Conservation (phyloP, 2,329 filamentous ascomycete species). For the Thelonectria rubi region DNA sequence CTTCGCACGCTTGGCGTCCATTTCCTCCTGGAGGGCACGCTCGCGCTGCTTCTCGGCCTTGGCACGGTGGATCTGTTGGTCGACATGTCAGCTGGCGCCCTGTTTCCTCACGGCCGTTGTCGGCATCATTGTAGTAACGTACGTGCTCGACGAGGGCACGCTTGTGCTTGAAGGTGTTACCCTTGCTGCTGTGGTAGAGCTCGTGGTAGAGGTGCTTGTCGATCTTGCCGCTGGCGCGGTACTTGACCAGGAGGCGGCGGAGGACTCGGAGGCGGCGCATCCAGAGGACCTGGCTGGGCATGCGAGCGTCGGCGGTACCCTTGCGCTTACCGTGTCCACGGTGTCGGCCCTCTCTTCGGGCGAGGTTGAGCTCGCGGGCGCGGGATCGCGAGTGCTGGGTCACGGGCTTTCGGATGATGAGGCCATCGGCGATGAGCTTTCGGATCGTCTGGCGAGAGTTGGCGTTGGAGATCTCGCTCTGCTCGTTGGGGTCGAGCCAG, state of each 20-base stretch:
- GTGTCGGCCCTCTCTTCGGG: constrained; percentile 95
- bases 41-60: constrained; percentile 99
- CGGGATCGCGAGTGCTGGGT: constrained; percentile 99
- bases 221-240: constrained; percentile 99
- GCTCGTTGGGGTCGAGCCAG: constrained; percentile 99
- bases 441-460: constrained; percentile 99
- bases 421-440: constrained; percentile 99
- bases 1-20: constrained; percentile 99
- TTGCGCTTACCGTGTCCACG: constrained; percentile 99
- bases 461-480: constrained; percentile 99
- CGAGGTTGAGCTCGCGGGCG: constrained; percentile 92
- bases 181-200: constrained; percentile 99
- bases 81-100: constrained; percentile 31
- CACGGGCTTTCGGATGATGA: constrained; percentile 99
- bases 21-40: constrained; percentile 96
- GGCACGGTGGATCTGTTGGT: constrained; percentile 92
- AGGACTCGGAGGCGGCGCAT: constrained; percentile 99
- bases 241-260: constrained; percentile 98
- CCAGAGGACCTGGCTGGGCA: constrained; percentile 98
- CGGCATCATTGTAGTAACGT: constrained; percentile 60
- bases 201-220: constrained; percentile 99
- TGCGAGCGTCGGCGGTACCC: constrained; percentile 99
- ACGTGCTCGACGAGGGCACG: constrained; percentile 99
- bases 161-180: constrained; percentile 99
- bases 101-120: neutral